phyloP scores from a whole-genome alignment of 2,329 filamentous ascomycete species.

The Zasmidium citrigriseum region DNA sequence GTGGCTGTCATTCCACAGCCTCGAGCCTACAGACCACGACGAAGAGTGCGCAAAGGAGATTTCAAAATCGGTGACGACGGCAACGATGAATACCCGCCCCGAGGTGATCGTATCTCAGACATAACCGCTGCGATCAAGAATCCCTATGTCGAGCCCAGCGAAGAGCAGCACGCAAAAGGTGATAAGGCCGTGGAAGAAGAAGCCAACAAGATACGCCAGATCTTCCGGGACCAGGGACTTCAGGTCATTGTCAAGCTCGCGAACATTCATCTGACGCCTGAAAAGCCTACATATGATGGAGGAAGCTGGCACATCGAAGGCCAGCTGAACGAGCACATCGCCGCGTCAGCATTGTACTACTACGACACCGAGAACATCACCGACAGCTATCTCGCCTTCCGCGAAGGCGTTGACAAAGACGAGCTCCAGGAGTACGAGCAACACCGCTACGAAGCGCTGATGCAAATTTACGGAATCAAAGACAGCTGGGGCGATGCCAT shows the following conservation, averaged over 20 bases:
- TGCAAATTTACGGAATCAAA: conserved; percentile 32
- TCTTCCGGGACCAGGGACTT: conserved; percentile 52
- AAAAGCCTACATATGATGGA: conserved; percentile 55
- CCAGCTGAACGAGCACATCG: conserved; percentile 62
- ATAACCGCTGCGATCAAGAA: not conserved
- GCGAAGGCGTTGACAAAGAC: conserved; percentile 31
- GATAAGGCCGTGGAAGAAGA: not conserved
- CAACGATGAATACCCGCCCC: not conserved
- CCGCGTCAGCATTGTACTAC: conserved; percentile 63
- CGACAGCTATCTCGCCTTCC: conserved; percentile 53
- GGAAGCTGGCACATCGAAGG: conserved; percentile 56
- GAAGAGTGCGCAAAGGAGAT: not conserved
- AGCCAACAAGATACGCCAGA: conserved; percentile 15
- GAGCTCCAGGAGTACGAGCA: conserved; percentile 9
- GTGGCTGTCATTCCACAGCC: not conserved
- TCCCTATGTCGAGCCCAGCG: not conserved
- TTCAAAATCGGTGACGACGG: not conserved
- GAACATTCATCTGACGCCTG: conserved; percentile 60
- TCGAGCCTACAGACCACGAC: not conserved
- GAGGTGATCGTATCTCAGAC: not conserved
- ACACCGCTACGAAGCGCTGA: conserved; percentile 11
- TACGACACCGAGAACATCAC: conserved; percentile 63
- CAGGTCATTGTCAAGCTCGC: conserved; percentile 67
- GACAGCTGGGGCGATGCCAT: conserved; percentile 28
- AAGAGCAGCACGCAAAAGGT: not conserved